Conservation (phyloP, 345 rosid species). For the Pistacia integerrima region DNA sequence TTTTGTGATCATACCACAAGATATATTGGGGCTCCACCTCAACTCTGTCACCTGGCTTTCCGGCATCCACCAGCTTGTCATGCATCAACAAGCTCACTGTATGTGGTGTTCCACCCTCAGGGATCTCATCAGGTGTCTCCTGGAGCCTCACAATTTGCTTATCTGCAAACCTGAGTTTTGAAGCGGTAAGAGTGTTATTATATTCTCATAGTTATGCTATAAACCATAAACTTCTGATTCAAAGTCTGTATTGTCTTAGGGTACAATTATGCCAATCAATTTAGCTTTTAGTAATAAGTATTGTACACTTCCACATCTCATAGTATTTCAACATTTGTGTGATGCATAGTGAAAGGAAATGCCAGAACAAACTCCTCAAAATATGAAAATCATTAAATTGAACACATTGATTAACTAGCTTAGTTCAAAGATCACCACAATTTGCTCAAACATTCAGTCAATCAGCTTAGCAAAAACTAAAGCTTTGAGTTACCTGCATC, state of each 20-base stretch:
- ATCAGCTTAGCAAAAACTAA: constrained; percentile 6
- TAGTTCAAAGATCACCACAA: not conserved
- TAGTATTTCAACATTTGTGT: not conserved
- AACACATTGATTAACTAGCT: not conserved
- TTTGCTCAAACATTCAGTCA: not conserved
- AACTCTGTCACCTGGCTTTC: constrained; percentile 97
- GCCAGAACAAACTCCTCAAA: too few species aligned
- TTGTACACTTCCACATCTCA: not conserved
- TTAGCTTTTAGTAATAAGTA: not conserved
- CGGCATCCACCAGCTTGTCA: constrained; percentile 92
- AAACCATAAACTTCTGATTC: not conserved
- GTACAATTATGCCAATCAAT: not conserved
- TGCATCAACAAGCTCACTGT: constrained; percentile 97
- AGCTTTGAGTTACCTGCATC: constrained; percentile 70
- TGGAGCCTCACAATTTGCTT: constrained; percentile 99
- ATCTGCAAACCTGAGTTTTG: constrained; percentile 75
- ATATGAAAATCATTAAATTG: not conserved
- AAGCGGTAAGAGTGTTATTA: not conserved
- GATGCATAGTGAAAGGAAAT: too few species aligned
- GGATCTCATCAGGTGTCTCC: constrained; percentile 98
- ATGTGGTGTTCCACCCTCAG: constrained; percentile 98
- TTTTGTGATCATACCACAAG: not conserved
- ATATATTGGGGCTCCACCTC: constrained; percentile 51
- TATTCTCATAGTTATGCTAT: constrained; percentile 1
- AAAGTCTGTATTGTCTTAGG: not conserved